Evolutionary conservation across 495 filamentous ascomycete species (phyloP).

Genomic region (Terfezia boudieri): DNA sequence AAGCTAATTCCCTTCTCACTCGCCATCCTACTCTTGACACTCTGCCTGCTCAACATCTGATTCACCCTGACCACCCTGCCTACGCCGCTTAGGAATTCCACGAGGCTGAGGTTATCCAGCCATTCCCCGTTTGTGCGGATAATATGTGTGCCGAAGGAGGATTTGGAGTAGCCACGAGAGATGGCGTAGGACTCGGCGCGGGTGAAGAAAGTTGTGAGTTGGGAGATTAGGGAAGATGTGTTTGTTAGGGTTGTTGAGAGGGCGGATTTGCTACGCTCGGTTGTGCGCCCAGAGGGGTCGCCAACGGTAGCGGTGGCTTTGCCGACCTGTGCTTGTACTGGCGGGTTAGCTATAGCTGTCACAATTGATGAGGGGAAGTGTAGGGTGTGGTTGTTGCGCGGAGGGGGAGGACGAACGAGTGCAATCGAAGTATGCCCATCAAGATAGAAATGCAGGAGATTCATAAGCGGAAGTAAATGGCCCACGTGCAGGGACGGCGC

Average conservation of each 20-base stretch:
- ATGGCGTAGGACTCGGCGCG: slow-evolving; percentile 42
- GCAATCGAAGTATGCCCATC: slow-evolving; percentile 54
- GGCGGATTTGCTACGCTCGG: slow-evolving; percentile 37
- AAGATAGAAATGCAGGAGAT: slow-evolving; percentile 77
- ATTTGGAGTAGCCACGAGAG: slow-evolving; percentile 35
- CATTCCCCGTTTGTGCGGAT: slow-evolving; percentile 61
- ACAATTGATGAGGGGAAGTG: too few species aligned
- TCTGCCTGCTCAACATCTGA: slow-evolving; percentile 72
- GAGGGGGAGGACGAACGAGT: slow-evolving; percentile 27
- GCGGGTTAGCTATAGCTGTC: too few species aligned
- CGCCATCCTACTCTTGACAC: slow-evolving; percentile 60
- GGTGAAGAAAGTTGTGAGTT: slow-evolving; percentile 54
- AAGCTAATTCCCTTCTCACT: slow-evolving; percentile 79
- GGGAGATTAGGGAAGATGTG: slow-evolving; percentile 53
- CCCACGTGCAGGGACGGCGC: slow-evolving; percentile 79
- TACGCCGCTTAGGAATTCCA: slow-evolving; percentile 49
- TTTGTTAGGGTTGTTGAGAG: slow-evolving; percentile 38
- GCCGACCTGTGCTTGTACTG: slow-evolving; percentile 15
- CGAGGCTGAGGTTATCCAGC: slow-evolving; percentile 44
- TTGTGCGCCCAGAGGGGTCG: slow-evolving; percentile 60
- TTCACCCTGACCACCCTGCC: slow-evolving; percentile 54
- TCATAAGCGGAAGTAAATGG: slow-evolving; percentile 85
- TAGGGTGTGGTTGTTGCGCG: neutral
- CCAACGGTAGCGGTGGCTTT: slow-evolving; percentile 71
- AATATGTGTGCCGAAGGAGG: slow-evolving; percentile 39